Evolutionary conservation across 2,329 filamentous ascomycete genomes (phyloP).

Genomic region (Sclerotinia trifoliorum): DNA sequence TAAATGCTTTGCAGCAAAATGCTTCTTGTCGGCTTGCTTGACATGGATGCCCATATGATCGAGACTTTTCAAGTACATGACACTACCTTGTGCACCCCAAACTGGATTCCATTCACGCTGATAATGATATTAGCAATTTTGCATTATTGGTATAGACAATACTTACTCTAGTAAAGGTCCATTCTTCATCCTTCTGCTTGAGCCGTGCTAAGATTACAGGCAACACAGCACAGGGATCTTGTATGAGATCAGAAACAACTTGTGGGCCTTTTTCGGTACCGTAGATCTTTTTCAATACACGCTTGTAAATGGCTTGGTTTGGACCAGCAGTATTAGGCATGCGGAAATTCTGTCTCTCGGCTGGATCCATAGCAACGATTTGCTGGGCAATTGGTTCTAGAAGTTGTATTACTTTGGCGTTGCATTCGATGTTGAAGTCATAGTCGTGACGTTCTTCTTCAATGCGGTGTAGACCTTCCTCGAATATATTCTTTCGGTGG

Average conservation of each 20-base stretch:
- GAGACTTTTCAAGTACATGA: constrained; percentile 92
- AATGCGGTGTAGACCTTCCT: constrained; percentile 91
- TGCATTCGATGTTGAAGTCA: constrained; percentile 96
- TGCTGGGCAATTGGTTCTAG: constrained; percentile 92
- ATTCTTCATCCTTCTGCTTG: constrained; percentile 96
- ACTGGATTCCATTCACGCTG: constrained; percentile 98
- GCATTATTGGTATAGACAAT: neutral
- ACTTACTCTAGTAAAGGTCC: constrained; percentile 78
- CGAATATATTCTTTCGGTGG: constrained; percentile 92
- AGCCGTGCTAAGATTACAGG: constrained; percentile 84
- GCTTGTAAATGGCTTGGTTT: constrained; percentile 94
- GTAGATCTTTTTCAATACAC: constrained; percentile 97
- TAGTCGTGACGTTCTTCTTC: constrained; percentile 99
- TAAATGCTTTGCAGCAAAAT: constrained; percentile 85
- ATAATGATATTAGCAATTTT: constrained; percentile 10
- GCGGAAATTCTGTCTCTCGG: constrained; percentile 71
- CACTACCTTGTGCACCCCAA: constrained; percentile 93
- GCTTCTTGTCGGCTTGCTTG: constrained; percentile 86
- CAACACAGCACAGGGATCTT: constrained; percentile 79
- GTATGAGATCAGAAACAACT: constrained; percentile 84
- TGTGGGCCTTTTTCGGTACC: constrained; percentile 78
- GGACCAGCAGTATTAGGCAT: constrained; percentile 85
- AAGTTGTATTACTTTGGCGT: constrained; percentile 90
- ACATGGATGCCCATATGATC: constrained; percentile 94
- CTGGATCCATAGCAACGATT: constrained; percentile 73